Conservation (phyloP, 306 rosid species). For the Gastrolobium villosum region DNA sequence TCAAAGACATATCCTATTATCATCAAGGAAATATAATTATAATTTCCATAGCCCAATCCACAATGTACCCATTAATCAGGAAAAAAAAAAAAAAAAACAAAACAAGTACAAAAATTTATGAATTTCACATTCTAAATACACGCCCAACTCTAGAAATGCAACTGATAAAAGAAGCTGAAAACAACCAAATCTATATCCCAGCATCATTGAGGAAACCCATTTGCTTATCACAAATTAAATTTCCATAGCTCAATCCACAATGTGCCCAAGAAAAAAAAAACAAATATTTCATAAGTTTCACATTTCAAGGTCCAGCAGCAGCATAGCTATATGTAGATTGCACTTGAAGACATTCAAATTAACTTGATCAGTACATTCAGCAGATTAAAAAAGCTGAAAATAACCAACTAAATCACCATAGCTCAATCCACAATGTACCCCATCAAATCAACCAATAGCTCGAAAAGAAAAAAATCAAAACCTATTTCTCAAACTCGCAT, state of each 20-base stretch:
- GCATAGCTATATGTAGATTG: neutral
- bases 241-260: neutral
- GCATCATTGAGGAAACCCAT: neutral
- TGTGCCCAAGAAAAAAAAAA: neutral
- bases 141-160: neutral
- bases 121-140: neutral
- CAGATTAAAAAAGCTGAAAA: slow-evolving; percentile 6
- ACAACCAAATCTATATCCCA: neutral
- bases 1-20: neutral
- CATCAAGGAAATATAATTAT: slow-evolving; percentile 8
- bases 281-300: neutral
- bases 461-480: neutral
- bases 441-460: neutral
- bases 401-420: neutral
- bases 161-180: neutral
- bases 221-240: neutral
- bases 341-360: neutral
- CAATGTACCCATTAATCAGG: slow-evolving; percentile 4
- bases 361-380: neutral
- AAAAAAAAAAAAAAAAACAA: neutral
- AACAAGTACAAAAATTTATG: neutral
- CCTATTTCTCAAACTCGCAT: neutral
- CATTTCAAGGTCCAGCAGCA: slow-evolving; percentile 10
- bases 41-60: slow-evolving; percentile 21
- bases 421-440: neutral